Conservation (phyloP, 2,329 filamentous ascomycete genomes). For the Tolypocladium sp. region DNA sequence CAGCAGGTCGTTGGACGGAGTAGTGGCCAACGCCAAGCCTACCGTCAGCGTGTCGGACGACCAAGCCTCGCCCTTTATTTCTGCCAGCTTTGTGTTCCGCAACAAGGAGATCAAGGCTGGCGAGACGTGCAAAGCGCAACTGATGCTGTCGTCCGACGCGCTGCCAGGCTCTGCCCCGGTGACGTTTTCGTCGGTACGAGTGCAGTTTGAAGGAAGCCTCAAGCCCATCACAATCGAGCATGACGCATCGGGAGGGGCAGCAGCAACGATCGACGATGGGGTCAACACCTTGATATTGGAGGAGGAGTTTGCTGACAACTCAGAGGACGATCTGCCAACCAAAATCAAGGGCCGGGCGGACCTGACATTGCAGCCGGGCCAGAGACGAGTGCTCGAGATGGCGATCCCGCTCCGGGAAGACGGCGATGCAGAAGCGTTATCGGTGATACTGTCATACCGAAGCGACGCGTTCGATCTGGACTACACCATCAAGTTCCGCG, state of each 20-base stretch:
- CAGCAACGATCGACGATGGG: conserved; percentile 4
- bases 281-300: conserved; percentile 16
- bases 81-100: conserved; percentile 48
- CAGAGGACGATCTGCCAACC: conserved; percentile 17
- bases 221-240: conserved; percentile 45
- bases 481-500: conserved; percentile 49
- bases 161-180: conserved; percentile 42
- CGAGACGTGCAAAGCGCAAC: conserved; percentile 47
- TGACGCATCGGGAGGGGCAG: conserved; percentile 8
- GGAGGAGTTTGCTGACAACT: conserved; percentile 14
- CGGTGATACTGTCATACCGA: conserved; percentile 53
- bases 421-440: conserved; percentile 61
- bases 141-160: conserved; percentile 48
- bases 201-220: conserved; percentile 49
- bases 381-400: conserved; percentile 63
- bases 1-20: conserved; percentile 42
- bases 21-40: conserved; percentile 34
- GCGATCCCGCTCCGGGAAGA: conserved; percentile 69
- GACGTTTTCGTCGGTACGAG: conserved; percentile 37
- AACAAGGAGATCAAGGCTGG: conserved; percentile 52
- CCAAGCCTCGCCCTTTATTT: conserved; percentile 42
- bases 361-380: conserved; percentile 56
- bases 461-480: conserved; percentile 58
- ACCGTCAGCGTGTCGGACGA: conserved; percentile 41
- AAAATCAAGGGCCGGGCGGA: conserved; percentile 48